A percentile compares a stretch with the other conserved stretches of the same genome.
phyloP scores from a whole-genome alignment of 192 early-diverging fungal species.

The Umbelopsis sp. region DNA sequence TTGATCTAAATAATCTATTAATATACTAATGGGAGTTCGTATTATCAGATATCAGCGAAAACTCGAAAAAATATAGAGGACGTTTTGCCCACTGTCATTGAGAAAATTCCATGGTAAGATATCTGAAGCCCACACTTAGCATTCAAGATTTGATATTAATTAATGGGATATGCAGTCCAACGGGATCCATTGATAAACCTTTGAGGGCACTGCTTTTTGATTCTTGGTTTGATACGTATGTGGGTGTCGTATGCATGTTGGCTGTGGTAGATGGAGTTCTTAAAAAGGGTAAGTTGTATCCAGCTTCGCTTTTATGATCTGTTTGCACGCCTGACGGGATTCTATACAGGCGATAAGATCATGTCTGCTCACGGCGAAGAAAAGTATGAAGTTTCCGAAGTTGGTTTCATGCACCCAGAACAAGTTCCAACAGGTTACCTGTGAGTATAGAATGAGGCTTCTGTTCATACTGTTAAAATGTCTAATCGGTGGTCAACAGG shows the following conservation, averaged over 20 bases:
- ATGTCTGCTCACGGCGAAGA: conserved; percentile 74
- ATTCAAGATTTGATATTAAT: not conserved
- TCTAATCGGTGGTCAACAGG: conserved; percentile 28
- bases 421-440: conserved; percentile 65
- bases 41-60: conserved; percentile 83
- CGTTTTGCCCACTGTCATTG: conserved; percentile 79
- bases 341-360: conserved; percentile 71
- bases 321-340: not conserved
- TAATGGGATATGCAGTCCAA: conserved; percentile 48
- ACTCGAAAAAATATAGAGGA: conserved; percentile 71
- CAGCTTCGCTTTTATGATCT: not conserved
- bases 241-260: conserved; percentile 94
- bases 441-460: conserved; percentile 44
- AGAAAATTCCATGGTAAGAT: conserved; percentile 67
- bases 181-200: conserved; percentile 60
- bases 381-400: conserved; percentile 85
- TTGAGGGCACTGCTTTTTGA: conserved; percentile 94
- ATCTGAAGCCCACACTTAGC: not conserved
- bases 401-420: conserved; percentile 96
- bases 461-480: conserved; percentile 25
- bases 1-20: not conserved
- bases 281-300: conserved; percentile 54
- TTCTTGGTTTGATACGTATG: conserved; percentile 97
- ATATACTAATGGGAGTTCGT: not conserved
- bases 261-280: conserved; percentile 85